A percentile compares a stretch with the other conserved stretches of the same genome.
Conservation (phyloP, 805 yeast species). For the Debaryomyces maramus region DNA sequence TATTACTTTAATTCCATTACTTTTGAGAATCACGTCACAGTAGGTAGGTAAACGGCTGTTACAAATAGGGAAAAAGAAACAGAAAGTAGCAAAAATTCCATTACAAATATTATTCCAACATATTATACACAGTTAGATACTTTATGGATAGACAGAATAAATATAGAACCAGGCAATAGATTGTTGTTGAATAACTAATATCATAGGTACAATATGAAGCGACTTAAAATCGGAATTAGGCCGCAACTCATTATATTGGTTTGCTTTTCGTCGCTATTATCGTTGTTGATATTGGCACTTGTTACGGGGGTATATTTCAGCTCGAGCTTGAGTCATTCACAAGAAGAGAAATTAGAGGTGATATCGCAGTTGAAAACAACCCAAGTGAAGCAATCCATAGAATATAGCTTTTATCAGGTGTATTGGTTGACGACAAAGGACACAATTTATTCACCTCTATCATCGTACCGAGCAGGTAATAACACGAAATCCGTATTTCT, state of each 20-base stretch:
- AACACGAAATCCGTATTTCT: constrained; percentile 43
- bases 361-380: constrained; percentile 81
- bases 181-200: not conserved
- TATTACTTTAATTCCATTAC: too few relatives aligned
- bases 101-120: too few relatives aligned
- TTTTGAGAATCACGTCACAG: too few relatives aligned
- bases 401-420: constrained; percentile 65
- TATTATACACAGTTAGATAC: not conserved
- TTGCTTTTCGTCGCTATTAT: constrained; percentile 64
- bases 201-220: constrained; percentile 27
- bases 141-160: not conserved
- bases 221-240: constrained; percentile 61
- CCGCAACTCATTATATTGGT: constrained; percentile 76
- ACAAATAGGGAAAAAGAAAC: too few relatives aligned
- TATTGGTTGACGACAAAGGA: constrained; percentile 64
- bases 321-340: constrained; percentile 54
- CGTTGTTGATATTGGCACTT: constrained; percentile 69
- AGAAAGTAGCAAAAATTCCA: too few relatives aligned
- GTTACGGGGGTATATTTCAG: constrained; percentile 76
- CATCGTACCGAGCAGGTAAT: constrained; percentile 72
- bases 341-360: constrained; percentile 71
- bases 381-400: constrained; percentile 70
- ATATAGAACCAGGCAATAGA: not conserved
- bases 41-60: too few relatives aligned
- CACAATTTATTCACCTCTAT: constrained; percentile 58